A percentile compares a stretch with the other conserved stretches of the same genome.
phyloP scores from a whole-genome alignment of 2,329 filamentous ascomycete genomes.

The Penicillium sp. region DNA sequence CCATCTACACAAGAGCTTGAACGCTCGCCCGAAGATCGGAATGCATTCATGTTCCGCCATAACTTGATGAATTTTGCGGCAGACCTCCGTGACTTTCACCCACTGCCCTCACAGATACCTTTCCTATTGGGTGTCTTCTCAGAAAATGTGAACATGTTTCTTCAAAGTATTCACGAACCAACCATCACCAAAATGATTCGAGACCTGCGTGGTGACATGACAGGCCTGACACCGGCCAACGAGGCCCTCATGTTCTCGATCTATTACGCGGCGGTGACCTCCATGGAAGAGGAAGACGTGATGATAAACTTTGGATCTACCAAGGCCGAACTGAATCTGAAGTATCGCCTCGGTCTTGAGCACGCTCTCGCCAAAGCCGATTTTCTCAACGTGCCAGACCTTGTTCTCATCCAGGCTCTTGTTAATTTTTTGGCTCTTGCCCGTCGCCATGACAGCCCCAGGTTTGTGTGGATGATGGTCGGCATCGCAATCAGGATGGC shows the following conservation, averaged over 20 bases:
- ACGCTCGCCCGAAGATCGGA: constrained; percentile 50
- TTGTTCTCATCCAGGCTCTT: constrained; percentile 25
- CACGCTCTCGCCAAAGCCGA: constrained; percentile 28
- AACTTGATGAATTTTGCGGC: constrained; percentile 35
- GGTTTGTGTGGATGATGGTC: constrained; percentile 33
- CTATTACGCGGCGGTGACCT: constrained; percentile 60
- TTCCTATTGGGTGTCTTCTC: constrained; percentile 57
- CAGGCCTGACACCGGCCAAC: constrained; percentile 46
- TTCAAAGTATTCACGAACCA: constrained; percentile 38
- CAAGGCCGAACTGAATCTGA: constrained; percentile 27
- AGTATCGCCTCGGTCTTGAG: constrained; percentile 27
- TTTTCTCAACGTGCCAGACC: constrained; percentile 25
- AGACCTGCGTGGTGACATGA: constrained; percentile 40
- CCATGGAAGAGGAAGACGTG: constrained; percentile 61
- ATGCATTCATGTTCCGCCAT: constrained; percentile 58
- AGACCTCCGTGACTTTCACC: constrained; percentile 50
- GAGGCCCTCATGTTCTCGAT: constrained; percentile 62
- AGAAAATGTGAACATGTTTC: constrained; percentile 55
- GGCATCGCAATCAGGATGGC: constrained; percentile 27
- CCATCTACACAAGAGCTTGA: constrained; percentile 43
- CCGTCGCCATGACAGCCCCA: constrained; percentile 28
- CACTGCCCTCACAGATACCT: constrained; percentile 59
- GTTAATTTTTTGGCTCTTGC: constrained; percentile 24
- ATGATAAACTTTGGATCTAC: constrained; percentile 24
- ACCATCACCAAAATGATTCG: constrained; percentile 36